Evolutionary conservation across 305 asterid genomes (phyloP).

Genomic region (Fraxinus velutina): DNA sequence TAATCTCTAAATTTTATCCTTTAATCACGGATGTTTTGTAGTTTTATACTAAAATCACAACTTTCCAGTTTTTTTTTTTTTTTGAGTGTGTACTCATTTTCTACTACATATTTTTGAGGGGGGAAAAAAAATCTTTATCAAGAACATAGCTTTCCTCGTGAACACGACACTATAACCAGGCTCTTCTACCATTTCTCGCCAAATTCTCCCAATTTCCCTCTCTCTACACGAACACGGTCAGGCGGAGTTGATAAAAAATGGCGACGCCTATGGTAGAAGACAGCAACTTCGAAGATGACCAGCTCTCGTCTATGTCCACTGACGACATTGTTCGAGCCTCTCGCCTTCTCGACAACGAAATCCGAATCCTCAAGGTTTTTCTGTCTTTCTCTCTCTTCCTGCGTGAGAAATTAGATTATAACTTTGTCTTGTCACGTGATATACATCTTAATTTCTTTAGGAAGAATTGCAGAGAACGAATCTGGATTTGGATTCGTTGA

Average conservation of each 20-base stretch:
- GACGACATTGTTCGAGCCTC: constrained; percentile 78
- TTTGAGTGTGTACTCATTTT: no score
- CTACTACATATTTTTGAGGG: background rate
- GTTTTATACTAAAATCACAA: background rate
- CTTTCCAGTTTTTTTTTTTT: no score
- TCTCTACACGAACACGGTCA: background rate
- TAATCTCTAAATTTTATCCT: background rate
- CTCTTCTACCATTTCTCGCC: background rate
- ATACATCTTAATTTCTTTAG: constrained; percentile 22
- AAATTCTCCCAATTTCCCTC: background rate
- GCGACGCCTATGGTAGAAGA: constrained; percentile 77
- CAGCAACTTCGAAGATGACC: constrained; percentile 73
- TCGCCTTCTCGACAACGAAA: constrained; percentile 80
- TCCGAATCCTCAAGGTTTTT: constrained; percentile 65
- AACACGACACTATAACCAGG: constrained; percentile 6
- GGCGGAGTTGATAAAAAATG: constrained; percentile 31
- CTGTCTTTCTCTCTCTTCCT: background rate
- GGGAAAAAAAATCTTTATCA: background rate
- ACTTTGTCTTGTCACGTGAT: background rate
- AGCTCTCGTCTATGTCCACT: constrained; percentile 62
- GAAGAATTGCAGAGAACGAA: constrained; percentile 77
- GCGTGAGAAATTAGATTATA: background rate
- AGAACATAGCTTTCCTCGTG: background rate
- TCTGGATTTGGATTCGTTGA: constrained; percentile 66
- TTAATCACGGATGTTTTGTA: no score